Percentiles rank a stretch among this genome's conserved stretches.
Evolutionary conservation across 352 stramenopile genomes (phyloP).

Genomic region (Phytophthora macrochlamydospora): DNA sequence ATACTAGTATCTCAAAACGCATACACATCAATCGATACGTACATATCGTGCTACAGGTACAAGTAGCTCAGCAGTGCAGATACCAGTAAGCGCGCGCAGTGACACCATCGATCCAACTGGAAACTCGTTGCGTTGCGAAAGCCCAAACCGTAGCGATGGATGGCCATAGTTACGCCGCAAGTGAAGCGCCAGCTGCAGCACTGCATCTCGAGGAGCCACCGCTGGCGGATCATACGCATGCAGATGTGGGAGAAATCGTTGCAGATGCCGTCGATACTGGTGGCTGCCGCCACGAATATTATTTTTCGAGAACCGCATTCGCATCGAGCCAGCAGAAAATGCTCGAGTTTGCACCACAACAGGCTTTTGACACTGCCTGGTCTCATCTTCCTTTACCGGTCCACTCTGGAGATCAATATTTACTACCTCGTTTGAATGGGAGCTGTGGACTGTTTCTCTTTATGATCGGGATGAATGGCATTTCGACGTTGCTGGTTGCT

Average conservation of each 20-base stretch:
- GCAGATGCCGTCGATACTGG: slow-evolving; percentile 36
- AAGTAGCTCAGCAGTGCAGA: slow-evolving; percentile 48
- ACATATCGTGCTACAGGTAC: slow-evolving; percentile 49
- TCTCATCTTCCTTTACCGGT: slow-evolving; percentile 11
- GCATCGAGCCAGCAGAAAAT: slow-evolving; percentile 28
- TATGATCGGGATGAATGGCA: not conserved
- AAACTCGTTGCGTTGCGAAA: slow-evolving; percentile 57
- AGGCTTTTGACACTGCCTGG: slow-evolving; percentile 21
- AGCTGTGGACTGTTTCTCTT: not conserved
- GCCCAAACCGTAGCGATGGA: slow-evolving; percentile 55
- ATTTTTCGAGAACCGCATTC: slow-evolving; percentile 39
- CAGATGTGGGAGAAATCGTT: slow-evolving; percentile 34
- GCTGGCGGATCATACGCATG: slow-evolving; percentile 11
- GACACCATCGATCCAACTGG: slow-evolving; percentile 36
- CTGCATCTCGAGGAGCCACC: slow-evolving; percentile 23
- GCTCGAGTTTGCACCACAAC: slow-evolving; percentile 31
- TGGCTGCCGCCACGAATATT: slow-evolving; percentile 37
- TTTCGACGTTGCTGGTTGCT: slow-evolving; percentile 6
- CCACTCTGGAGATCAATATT: not conserved
- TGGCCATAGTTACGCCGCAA: slow-evolving; percentile 47
- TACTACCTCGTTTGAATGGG: not conserved
- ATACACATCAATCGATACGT: slow-evolving; percentile 13
- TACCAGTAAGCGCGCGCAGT: slow-evolving; percentile 26
- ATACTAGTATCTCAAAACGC: not conserved
- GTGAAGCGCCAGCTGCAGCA: slow-evolving; percentile 45